Percentiles rank a stretch among this genome's conserved stretches.
Conservation (phyloP, 2,329 filamentous ascomycete genomes). For the Botrytis squamosa region DNA sequence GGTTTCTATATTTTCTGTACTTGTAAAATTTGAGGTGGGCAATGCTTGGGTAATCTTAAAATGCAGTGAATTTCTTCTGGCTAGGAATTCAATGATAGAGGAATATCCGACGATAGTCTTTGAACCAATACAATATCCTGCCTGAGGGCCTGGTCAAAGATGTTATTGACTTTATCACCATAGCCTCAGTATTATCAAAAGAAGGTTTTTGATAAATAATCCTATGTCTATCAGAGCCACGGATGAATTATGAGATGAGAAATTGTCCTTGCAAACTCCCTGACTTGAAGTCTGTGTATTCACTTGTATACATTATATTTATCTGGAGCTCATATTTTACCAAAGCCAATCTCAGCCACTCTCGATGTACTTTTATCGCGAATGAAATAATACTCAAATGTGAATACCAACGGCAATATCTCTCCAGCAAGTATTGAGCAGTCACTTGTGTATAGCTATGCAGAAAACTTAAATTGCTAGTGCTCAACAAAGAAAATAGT, state of each 20-base stretch:
- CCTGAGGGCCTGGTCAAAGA: background rate
- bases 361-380: background rate
- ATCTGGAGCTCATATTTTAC: no score
- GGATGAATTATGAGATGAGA: background rate
- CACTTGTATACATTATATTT: background rate
- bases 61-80: background rate
- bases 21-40: no score
- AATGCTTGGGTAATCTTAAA: background rate
- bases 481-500: background rate
- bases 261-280: background rate
- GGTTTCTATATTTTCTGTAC: background rate
- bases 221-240: background rate
- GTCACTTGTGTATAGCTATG: background rate
- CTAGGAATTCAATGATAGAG: background rate
- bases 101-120: background rate
- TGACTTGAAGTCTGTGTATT: background rate
- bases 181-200: background rate
- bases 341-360: background rate
- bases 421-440: background rate
- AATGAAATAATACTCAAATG: background rate
- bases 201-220: background rate
- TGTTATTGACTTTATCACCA: no score
- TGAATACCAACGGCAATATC: background rate
- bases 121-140: background rate
- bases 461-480: background rate